Evolutionary conservation across 306 rosid genomes (phyloP), one percentile per base, ranked within the genome.

Genomic region (Prunus mume): DNA sequence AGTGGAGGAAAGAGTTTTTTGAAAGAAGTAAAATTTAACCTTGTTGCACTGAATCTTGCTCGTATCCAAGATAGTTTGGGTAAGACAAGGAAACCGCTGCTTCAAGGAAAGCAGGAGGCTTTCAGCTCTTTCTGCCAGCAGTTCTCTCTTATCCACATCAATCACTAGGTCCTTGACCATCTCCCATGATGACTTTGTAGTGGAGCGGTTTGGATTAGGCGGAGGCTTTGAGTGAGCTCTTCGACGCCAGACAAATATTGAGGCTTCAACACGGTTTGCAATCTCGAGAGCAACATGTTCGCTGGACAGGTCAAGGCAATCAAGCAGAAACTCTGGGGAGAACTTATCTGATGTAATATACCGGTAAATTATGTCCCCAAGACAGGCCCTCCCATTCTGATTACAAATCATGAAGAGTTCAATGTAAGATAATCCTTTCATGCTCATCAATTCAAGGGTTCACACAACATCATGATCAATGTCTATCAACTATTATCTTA

Each of bases 221-320:
- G 79, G 82, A 9, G 90, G 80, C 68, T 79, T 90, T 4, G 95
- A 75, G 76, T 92, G 88, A 77, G 86, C 82, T 83, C 97, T 86
- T 72, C 93, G 72, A 27, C 92, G 95, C 98, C 98, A 94, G 2
- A 94, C 95, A 58, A 90, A 82, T 18, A 92, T 75, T 3, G 98
- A 88, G 25, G 98, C 95, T 78, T 94, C 97, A 66, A 89, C 87
- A 4, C 98, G 94, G 74, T 94, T 92, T 5, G 99, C 99, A 75
- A 95, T 82, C 84, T 95, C 99, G 0, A 90, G 87, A 77, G 97
- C 99, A 55, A 88, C 89, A 85, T 95, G 99, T 79, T 95, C 97
- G n/a, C 91, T 86, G 22, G 99, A 92, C 63, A 95, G 78, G 71
- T 95, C 97, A n/a, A 95, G 87, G 85, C 93, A 92, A 74, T 92